Evolutionary conservation across 768 basidiomycete genomes (phyloP), one percentile per base, ranked within the genome.

Genomic region (Pulveroboletus ravenelii): DNA sequence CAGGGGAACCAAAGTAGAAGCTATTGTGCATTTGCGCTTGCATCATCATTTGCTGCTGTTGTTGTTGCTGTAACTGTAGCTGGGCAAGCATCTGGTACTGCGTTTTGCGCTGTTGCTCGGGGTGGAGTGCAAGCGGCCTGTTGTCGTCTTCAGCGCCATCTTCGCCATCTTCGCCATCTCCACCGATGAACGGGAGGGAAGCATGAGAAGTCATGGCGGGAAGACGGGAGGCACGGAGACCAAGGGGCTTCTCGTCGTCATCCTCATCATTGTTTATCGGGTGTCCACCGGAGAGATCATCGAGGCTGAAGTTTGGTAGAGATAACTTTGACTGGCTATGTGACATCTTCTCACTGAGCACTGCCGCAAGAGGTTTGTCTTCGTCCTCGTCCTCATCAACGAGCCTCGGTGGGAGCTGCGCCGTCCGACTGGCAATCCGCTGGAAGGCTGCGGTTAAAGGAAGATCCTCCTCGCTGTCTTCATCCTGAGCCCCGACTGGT

Each of bases 21-120:
- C 71, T 84, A 53, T 78, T 83, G 35, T 85, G 82, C 72, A 89
- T 73, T 59, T 89, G 89, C 34, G 85, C 79, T 55, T 85, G 85
- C 77, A 87, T 78, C 78, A 87, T 78, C 71, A 87, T 75, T 61
- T 81, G 79, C 50, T 82, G 80, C 65, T 83, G 74, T 3, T 80
- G 78, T 51, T 43, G 20, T 51, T 43, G 42, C 5, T 80, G 78
- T 51, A 30, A 4, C 25, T 27, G 42, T 5, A 67, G 60, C 42
- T 70, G 67, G 14, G 65, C 58, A 36, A 73, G 61, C 67, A 76
- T 71, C 41, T 72, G 65, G 52, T 72, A 71, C 58, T 78, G 76
- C n/a, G 85, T 82, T 53, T 80, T 79, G 48, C 86, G 81, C 58
- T 89, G 85, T 57, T 91, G 89, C 57, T 89, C 86, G 12, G 87